Conservation (phyloP, 208 protist species). For the Crithidia bombi region DNA sequence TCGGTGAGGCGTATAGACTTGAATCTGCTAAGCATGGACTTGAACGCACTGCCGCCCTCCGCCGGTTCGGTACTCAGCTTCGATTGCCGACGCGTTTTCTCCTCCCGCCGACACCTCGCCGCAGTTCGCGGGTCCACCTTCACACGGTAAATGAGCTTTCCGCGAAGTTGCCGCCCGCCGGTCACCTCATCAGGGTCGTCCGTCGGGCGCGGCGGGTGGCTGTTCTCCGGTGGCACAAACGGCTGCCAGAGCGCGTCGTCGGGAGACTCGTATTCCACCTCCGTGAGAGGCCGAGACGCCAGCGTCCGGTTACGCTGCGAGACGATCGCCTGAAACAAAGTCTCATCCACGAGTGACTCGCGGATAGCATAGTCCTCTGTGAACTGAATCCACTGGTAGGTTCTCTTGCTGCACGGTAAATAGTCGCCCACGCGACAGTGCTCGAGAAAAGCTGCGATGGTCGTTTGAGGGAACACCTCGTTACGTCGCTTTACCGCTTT, state of each 20-base stretch:
- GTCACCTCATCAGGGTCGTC: conserved; percentile 66
- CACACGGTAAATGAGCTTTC: conserved; percentile 68
- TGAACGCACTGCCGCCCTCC: conserved; percentile 37
- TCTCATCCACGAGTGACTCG: conserved; percentile 58
- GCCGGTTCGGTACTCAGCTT: conserved; percentile 23
- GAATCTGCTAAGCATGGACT: conserved; percentile 44
- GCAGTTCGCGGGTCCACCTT: conserved; percentile 58
- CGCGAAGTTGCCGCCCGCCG: conserved; percentile 60
- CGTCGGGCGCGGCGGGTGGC: conserved; percentile 22
- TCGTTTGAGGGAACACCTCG: conserved; percentile 52
- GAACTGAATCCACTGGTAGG: conserved; percentile 60
- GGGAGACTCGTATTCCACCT: conserved; percentile 30
- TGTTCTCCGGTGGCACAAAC: conserved; percentile 27
- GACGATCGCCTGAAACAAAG: conserved; percentile 48
- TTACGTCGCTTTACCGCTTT: conserved; percentile 56
- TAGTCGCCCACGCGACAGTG: conserved; percentile 76
- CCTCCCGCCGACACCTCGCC: conserved; percentile 55
- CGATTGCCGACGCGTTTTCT: conserved; percentile 36
- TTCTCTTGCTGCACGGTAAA: conserved; percentile 55
- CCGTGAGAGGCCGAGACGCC: conserved; percentile 6
- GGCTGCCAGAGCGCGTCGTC: conserved; percentile 39
- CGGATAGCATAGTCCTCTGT: conserved; percentile 56
- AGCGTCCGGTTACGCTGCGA: conserved; percentile 31
- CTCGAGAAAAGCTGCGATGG: conserved; percentile 55
- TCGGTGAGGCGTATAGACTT: conserved; percentile 46